Percentiles rank a stretch among this genome's conserved stretches.
Evolutionary conservation across 352 stramenopile species (phyloP).

Genomic region (Phytophthora cryptogea): DNA sequence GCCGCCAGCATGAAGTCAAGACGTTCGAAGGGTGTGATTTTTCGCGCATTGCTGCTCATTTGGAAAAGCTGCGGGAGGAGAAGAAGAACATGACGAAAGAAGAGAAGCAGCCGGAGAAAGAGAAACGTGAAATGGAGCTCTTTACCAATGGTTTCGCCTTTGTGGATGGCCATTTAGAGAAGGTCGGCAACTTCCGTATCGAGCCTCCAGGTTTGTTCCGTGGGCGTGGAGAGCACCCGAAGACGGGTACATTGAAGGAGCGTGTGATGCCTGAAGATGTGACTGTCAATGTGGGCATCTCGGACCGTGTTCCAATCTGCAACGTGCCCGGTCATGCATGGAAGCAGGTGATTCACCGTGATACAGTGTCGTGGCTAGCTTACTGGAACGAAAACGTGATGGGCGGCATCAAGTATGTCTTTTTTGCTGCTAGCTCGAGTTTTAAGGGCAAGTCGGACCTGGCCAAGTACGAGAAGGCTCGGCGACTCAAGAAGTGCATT

Average conservation of each 20-base stretch:
- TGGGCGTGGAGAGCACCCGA: slow-evolving; percentile 98
- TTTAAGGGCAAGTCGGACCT: slow-evolving; percentile 99
- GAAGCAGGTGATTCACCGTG: slow-evolving; percentile 96
- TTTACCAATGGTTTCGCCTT: slow-evolving; percentile 96
- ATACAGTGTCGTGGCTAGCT: slow-evolving; percentile 91
- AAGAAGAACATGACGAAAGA: slow-evolving; percentile 97
- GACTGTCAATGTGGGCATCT: slow-evolving; percentile 96
- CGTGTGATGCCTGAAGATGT: slow-evolving; percentile 97
- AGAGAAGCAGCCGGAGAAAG: slow-evolving; percentile 89
- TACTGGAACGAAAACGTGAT: slow-evolving; percentile 99
- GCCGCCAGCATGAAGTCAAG: slow-evolving; percentile 95
- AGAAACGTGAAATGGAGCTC: slow-evolving; percentile 91
- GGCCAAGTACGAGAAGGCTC: slow-evolving; percentile 99
- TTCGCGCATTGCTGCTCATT: slow-evolving; percentile 90
- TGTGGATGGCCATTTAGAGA: slow-evolving; percentile 98
- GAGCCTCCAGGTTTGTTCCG: slow-evolving; percentile 99
- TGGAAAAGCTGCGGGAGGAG: slow-evolving; percentile 92
- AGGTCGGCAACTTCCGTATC: slow-evolving; percentile 96
- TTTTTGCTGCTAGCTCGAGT: slow-evolving; percentile 96
- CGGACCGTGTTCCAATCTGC: slow-evolving; percentile 91
- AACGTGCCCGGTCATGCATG: slow-evolving; percentile 95
- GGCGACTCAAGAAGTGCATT: slow-evolving; percentile 98
- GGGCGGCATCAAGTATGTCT: slow-evolving; percentile 99
- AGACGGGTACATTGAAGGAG: slow-evolving; percentile 99
- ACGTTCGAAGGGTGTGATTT: slow-evolving; percentile 98